phyloP scores from a whole-genome alignment of 345 rosid genomes.

The Hibiscus trionum region DNA sequence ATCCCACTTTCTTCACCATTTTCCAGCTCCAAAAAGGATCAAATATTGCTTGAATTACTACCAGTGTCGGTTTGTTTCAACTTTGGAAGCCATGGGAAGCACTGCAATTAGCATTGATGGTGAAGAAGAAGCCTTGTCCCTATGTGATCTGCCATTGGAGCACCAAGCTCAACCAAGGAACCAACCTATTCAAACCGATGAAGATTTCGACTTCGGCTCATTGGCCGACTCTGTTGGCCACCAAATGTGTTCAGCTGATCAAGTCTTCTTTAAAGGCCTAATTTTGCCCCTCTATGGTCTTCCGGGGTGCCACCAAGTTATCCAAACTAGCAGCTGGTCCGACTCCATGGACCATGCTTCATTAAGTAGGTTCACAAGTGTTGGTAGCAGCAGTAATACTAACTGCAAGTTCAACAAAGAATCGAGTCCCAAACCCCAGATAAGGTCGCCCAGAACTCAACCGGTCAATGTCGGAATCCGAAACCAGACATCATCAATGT shows the following conservation, averaged over 20 bases:
- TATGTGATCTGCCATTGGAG: conserved; percentile 55
- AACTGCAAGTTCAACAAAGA: conserved; percentile 29
- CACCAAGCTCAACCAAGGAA: neutral
- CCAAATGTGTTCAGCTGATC: conserved; percentile 71
- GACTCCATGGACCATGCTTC: conserved; percentile 43
- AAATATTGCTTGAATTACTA: neutral
- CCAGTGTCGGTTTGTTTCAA: neutral
- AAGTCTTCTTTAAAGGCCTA: conserved; percentile 62
- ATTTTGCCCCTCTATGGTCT: conserved; percentile 58
- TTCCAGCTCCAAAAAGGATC: conserved; percentile 5
- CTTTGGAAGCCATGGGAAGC: conserved; percentile 19
- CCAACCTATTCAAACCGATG: conserved; percentile 22
- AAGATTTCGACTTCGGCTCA: conserved; percentile 52
- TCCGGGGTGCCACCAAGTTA: conserved; percentile 23
- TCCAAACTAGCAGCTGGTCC: conserved; percentile 29
- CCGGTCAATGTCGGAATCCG: conserved; percentile 20
- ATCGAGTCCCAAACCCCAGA: conserved; percentile 72
- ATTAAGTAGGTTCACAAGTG: conserved; percentile 17
- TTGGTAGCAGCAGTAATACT: conserved; percentile 25
- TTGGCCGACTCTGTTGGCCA: conserved; percentile 29
- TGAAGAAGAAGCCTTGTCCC: conserved; percentile 59
- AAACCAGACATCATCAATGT: conserved; percentile 39
- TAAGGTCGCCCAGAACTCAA: conserved; percentile 30
- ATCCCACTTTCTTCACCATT: neutral
- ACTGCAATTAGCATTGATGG: conserved; percentile 2